Percentiles rank a stretch among this genome's conserved stretches.
phyloP scores from a whole-genome alignment of 2,329 filamentous ascomycete genomes.

The Fusarium concolor region DNA sequence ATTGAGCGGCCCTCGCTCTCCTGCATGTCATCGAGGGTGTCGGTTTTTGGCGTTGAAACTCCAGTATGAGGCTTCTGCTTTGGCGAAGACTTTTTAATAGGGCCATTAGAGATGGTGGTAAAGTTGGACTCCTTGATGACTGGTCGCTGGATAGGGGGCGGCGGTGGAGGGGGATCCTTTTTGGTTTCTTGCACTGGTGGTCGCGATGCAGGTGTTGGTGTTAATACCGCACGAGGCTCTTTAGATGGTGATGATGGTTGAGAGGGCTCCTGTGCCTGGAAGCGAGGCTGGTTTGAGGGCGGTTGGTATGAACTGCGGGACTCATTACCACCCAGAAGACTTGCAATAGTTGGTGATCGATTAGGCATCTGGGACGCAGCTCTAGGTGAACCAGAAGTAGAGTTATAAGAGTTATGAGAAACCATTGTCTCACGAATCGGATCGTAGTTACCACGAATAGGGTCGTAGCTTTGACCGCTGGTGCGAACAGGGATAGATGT shows the following conservation, averaged over 20 bases:
- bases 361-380: constrained; percentile 51
- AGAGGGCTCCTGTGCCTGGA: constrained; percentile 53
- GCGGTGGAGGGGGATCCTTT: constrained; percentile 53
- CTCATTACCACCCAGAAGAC: constrained; percentile 71
- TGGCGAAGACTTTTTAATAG: constrained; percentile 60
- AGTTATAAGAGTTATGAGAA: constrained; percentile 59
- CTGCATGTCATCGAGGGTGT: constrained; percentile 61
- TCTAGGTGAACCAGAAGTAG: constrained; percentile 64
- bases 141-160: constrained; percentile 49
- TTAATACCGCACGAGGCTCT: constrained; percentile 50
- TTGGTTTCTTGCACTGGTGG: constrained; percentile 51
- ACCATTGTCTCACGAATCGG: constrained; percentile 72
- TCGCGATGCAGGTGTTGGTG: constrained; percentile 51
- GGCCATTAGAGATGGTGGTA: constrained; percentile 55
- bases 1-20: constrained; percentile 65
- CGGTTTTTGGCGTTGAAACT: constrained; percentile 61
- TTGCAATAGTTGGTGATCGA: constrained; percentile 87
- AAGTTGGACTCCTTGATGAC: constrained; percentile 56
- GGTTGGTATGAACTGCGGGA: constrained; percentile 46
- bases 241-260: constrained; percentile 59
- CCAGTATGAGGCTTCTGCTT: constrained; percentile 59
- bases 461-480: constrained; percentile 88
- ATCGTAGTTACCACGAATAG: constrained; percentile 82
- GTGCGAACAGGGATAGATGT: constrained; percentile 64
- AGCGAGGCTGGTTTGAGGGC: constrained; percentile 46